phyloP scores from a whole-genome alignment of 1,284 basidiomycete species.

The Trametes polyzona region DNA sequence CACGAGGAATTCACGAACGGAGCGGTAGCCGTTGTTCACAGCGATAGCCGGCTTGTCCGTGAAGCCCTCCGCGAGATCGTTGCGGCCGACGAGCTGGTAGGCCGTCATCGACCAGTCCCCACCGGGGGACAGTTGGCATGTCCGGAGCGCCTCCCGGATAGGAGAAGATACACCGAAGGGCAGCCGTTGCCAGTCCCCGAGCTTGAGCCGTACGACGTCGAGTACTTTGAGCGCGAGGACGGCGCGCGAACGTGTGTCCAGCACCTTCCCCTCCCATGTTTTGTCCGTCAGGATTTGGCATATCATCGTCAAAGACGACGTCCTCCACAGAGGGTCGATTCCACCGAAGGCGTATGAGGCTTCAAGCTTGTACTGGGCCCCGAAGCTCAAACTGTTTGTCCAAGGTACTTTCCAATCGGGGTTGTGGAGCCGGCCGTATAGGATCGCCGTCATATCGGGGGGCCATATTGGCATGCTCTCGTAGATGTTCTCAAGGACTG shows the following conservation, averaged over 20 bases:
- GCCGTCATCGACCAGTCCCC: slow-evolving; percentile 71
- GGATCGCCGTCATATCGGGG: slow-evolving; percentile 62
- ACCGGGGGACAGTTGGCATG: slow-evolving; percentile 80
- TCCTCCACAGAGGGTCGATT: slow-evolving; percentile 53
- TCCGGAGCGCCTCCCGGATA: slow-evolving; percentile 80
- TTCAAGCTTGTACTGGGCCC: slow-evolving; percentile 50
- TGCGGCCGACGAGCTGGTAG: slow-evolving; percentile 78
- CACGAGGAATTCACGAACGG: slow-evolving; percentile 64
- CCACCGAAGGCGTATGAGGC: slow-evolving; percentile 67
- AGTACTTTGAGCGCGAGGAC: slow-evolving; percentile 66
- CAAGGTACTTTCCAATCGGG: slow-evolving; percentile 67
- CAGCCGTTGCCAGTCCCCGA: slow-evolving; percentile 54
- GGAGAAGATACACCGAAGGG: slow-evolving; percentile 81
- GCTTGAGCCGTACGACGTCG: slow-evolving; percentile 53
- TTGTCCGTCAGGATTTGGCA: slow-evolving; percentile 62
- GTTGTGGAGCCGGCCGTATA: slow-evolving; percentile 67
- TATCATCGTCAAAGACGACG: slow-evolving; percentile 51
- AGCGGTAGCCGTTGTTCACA: slow-evolving; percentile 55
- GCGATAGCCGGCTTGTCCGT: slow-evolving; percentile 46
- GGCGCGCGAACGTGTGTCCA: slow-evolving; percentile 61
- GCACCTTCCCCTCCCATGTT: slow-evolving; percentile 34
- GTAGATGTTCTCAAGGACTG: slow-evolving; percentile 54
- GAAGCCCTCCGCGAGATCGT: slow-evolving; percentile 74
- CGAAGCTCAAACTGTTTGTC: slow-evolving; percentile 53
- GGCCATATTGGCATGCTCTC: slow-evolving; percentile 74